These are phyloP conservation scores for Chalciporus chontae DNA, from an alignment of 768 basidiomycete genomes.

Conservation along the genomic window DNA sequence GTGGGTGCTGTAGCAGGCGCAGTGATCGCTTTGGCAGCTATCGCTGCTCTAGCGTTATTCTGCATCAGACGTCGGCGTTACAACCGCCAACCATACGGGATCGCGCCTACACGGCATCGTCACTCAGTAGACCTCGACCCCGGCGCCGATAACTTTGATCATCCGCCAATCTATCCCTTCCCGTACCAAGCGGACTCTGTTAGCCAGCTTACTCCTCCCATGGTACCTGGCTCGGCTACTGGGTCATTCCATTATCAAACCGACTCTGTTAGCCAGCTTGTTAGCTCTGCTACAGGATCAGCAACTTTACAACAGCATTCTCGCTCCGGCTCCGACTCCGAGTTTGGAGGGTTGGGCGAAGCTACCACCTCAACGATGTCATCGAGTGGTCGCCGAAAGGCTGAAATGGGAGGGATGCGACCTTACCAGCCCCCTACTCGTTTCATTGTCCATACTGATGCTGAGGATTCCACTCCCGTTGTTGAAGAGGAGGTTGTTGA, in stretches of 20 bases:
- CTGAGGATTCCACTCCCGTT: constrained; percentile 49
- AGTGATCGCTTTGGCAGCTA: constrained; percentile 49
- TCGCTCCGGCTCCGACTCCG: constrained; percentile 17
- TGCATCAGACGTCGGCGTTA: constrained; percentile 37
- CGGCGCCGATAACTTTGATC: constrained; percentile 21
- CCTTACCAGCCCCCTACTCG: constrained; percentile 43
- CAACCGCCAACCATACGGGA: constrained; percentile 26
- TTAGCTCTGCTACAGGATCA: constrained; percentile 4
- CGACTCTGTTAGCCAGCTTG: constrained; percentile 15
- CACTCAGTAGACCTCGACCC: constrained; percentile 39
- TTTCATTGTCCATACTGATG: constrained; percentile 67
- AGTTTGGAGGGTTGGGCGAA: constrained; percentile 19
- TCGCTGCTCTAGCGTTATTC: constrained; percentile 50
- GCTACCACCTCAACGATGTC: constrained; percentile 21
- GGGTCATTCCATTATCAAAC: constrained; percentile 4
- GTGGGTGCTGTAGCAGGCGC: constrained; percentile 48
- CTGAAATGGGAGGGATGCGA: constrained; percentile 47
- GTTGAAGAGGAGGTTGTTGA: constrained; percentile 58
- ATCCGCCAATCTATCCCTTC: constrained; percentile 36
- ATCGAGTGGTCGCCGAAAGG: constrained; percentile 50
- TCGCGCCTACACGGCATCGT: constrained; percentile 25
- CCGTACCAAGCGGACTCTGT: constrained; percentile 25
- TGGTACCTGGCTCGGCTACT: constrained; percentile 1
- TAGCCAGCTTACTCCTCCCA: constrained; percentile 14
- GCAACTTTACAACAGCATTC: constrained; percentile 10